These are phyloP conservation scores for Tetracentron sinense DNA, from an alignment of 164 flowering plant genomes.

Conservation along the genomic window DNA sequence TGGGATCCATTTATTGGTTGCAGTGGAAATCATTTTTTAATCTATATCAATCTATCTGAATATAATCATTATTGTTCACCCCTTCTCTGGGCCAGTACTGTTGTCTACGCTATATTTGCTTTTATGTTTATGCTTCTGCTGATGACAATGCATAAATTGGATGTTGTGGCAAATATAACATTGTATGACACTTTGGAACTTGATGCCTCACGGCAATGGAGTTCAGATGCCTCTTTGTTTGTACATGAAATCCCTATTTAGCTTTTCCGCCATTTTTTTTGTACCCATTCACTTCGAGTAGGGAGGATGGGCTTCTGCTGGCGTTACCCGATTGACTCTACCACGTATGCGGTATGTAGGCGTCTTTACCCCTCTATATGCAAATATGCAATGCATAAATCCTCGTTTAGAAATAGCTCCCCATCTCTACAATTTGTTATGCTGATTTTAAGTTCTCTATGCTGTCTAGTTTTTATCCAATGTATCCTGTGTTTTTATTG, in stretches of 20 bases:
- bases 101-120: neutral
- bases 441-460: neutral
- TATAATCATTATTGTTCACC: neutral
- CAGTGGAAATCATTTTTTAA: neutral
- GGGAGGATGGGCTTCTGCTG: slow-evolving; percentile 89
- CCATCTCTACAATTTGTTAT: neutral
- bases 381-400: slow-evolving; percentile 17
- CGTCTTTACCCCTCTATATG: slow-evolving; percentile 37
- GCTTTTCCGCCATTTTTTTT: slow-evolving; percentile 19
- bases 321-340: slow-evolving; percentile 62
- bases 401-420: slow-evolving; percentile 4
- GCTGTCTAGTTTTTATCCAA: neutral
- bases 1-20: neutral
- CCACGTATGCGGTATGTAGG: slow-evolving; percentile 84
- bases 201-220: neutral
- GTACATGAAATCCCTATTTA: slow-evolving; percentile 28
- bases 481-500: neutral
- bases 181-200: neutral
- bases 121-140: neutral
- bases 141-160: neutral
- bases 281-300: slow-evolving; percentile 73
- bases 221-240: slow-evolving; percentile 11
- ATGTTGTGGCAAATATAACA: slow-evolving; percentile 3
- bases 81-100: neutral
- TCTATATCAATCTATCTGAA: neutral